Evolutionary conservation across 352 stramenopile genomes (phyloP), one percentile per base, ranked within the genome.

Genomic region (Pythium catenulatum): DNA sequence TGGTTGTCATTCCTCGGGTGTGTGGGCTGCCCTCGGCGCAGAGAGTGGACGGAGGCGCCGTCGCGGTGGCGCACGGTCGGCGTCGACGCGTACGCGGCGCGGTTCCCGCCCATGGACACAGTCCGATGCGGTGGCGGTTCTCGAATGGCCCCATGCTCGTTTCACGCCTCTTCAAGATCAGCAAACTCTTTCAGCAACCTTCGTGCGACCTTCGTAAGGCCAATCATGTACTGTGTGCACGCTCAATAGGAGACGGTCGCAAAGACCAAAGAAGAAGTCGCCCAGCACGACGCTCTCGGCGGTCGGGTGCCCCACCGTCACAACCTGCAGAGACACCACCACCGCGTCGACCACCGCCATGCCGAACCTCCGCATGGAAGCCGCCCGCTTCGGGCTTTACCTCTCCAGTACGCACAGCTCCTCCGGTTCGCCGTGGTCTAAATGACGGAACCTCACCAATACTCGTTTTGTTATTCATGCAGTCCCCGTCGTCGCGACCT

Each of bases 401-500:
- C 91, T 97, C 59, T 93, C 91, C 56, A 95, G 94, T 97, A 75
- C 81, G 93, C 93, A 32, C 14, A 7, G 7, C 9, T 61, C 7
- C 36, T 17, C 48, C 21, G 50, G 36, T 50, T 11, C 25, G 37
- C 25, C 30, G 37, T n/a, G 37, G 61, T 45, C 68, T 65, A 30
- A 78, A 11, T 1, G 11, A 58, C n/a, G n/a, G n/a, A n/a, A n/a
- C n/a, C n/a, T n/a, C n/a, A n/a, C n/a, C n/a, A n/a, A n/a, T n/a
- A n/a, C n/a, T n/a, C n/a, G n/a, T n/a, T n/a, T n/a, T n/a, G n/a
- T n/a, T n/a, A n/a, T n/a, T n/a, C n/a, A n/a, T 82, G 27, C 70
- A 98, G 95, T 98, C 59, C 95, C 95, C 3, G 83, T 98, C 21
- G 82, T 97, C 52, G 92, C 94, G 41, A 98, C 95, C 34, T 94